Evolutionary conservation across 2,329 filamentous ascomycete genomes (phyloP), one percentile per base, ranked within the genome.

Genomic region (Epichloe elymi): DNA sequence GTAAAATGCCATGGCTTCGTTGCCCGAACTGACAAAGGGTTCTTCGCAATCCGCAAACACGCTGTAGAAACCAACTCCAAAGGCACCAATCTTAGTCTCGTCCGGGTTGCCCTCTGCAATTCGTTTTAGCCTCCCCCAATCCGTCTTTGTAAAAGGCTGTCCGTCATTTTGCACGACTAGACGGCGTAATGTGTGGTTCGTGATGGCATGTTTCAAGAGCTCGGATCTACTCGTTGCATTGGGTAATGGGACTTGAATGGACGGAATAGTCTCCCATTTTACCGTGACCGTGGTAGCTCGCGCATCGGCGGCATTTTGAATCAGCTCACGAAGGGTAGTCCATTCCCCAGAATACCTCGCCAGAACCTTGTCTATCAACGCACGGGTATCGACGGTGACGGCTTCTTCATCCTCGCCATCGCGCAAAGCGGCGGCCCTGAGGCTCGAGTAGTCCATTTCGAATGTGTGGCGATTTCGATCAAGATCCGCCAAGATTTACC

Each of bases 31-130:
- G 57, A 98, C 86, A 63, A 98, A 97, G 0, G 93, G 93, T 59
- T 96, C 89, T 67, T 98, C 94, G 65, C 91, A 98, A 65, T 98
- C 93, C 55, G 93, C 88, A 65, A 98, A 98, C 39, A 97, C 91
- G 65, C 88, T 95, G 74, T 98, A 98, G 71, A 98, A 98, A 2
- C 93, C 93, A 35, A 98, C 93, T 58, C 93, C 93, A 65, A 98
- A 98, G 3, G 93, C 94, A 50, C 93, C 93, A 60, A 98, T 98
- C 73, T 98, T 98, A 45, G 90, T 97, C 70, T 98, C 93, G 66
- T 98, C 93, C 0, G 93, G 93, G 63, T 98, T 98, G 45, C 93
- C 94, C 66, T 98, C 93, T n/a, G 93, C 94, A 56, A 98, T 98
- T 54, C 91, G 83, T 74, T 97, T 97, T 57, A 98, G 66, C 50